A percentile compares a stretch with the other conserved stretches of the same genome.
These are phyloP conservation scores for Bretschneidera sinensis DNA, from an alignment of 345 rosid species.

Conservation along the genomic window DNA sequence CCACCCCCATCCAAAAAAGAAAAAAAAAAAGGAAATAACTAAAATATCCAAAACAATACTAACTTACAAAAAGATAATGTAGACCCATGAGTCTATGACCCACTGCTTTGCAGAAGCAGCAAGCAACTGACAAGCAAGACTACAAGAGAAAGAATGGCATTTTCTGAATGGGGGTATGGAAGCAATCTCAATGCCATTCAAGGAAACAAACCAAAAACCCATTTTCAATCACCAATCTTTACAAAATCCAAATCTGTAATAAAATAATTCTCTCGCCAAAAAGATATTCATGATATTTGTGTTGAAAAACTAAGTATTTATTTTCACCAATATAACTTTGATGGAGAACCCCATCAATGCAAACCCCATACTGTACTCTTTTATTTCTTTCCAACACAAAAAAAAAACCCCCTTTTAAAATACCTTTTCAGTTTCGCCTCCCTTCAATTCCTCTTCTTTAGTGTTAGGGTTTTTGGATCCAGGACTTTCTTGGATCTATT, in stretches of 20 bases:
- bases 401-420: neutral
- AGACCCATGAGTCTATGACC: slow-evolving; percentile 3
- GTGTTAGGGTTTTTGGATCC: neutral
- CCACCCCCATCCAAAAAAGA: neutral
- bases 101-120: slow-evolving; percentile 14
- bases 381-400: too few relatives aligned
- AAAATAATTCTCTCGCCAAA: neutral
- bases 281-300: too few relatives aligned
- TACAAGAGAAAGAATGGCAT: slow-evolving; percentile 11
- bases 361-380: neutral
- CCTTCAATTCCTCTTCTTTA: neutral
- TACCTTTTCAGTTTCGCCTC: neutral
- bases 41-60: too few relatives aligned
- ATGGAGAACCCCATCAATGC: neutral
- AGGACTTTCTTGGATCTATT: neutral
- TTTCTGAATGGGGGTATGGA: slow-evolving; percentile 10
- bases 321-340: neutral
- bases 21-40: too few relatives aligned
- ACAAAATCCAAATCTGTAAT: neutral
- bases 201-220: neutral
- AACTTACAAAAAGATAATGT: neutral
- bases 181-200: slow-evolving; percentile 1
- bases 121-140: too few relatives aligned
- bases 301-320: neutral
- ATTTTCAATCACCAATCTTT: neutral